Conservation (phyloP, 73 alveolate species). For the Uronychia binucleata region DNA sequence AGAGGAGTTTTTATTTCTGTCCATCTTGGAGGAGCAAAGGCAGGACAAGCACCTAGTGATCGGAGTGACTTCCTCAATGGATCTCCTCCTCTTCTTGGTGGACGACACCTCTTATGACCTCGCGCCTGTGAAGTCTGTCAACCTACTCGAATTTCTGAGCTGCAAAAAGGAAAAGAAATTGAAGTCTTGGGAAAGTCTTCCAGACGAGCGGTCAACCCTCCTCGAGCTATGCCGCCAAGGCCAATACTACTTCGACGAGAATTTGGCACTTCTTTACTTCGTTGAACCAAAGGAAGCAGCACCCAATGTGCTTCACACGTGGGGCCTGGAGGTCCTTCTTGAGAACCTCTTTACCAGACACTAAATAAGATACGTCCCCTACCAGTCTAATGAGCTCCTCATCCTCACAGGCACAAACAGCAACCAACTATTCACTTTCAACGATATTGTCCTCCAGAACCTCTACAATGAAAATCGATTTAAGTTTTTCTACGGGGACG, state of each 20-base stretch:
- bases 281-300: neutral
- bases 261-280: neutral
- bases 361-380: neutral
- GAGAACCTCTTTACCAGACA: neutral
- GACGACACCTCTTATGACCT: too few relatives aligned
- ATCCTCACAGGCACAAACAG: neutral
- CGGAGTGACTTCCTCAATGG: too few relatives aligned
- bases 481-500: conserved; percentile 55
- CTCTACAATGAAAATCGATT: conserved; percentile 33
- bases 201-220: neutral
- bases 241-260: neutral
- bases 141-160: neutral
- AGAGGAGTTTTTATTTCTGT: too few relatives aligned
- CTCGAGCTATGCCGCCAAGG: neutral
- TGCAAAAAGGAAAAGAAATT: neutral
- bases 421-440: conserved; percentile 9
- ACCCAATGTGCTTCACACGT: neutral
- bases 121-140: too few relatives aligned
- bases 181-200: neutral
- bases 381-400: neutral
- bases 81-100: too few relatives aligned
- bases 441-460: conserved; percentile 20
- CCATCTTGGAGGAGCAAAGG: too few relatives aligned
- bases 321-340: neutral
- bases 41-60: too few relatives aligned